Percentiles rank a stretch among this genome's conserved stretches.
phyloP scores from a whole-genome alignment of 257 asterid species.

The Perilla frutescens region DNA sequence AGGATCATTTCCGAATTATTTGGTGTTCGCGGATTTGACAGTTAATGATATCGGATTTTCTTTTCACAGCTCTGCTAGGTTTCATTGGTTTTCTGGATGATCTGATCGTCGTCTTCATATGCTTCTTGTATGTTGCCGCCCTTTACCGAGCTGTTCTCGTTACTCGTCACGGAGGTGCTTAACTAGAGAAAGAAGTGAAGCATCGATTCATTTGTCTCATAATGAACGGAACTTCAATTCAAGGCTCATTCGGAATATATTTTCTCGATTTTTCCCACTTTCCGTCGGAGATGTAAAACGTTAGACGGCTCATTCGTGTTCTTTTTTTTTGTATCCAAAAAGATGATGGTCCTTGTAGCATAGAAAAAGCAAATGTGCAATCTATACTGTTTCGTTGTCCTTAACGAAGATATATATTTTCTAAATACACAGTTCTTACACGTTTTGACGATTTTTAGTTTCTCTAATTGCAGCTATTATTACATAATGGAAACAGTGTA shows the following conservation, averaged over 20 bases:
- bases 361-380: neutral
- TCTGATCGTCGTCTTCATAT: constrained; percentile 65
- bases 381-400: neutral
- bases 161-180: constrained; percentile 75
- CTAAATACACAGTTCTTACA: neutral
- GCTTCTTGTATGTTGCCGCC: constrained; percentile 91
- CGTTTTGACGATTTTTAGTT: neutral
- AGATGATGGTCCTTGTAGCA: neutral
- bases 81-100: constrained; percentile 86
- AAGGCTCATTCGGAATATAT: constrained; percentile 6
- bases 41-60: constrained; percentile 21
- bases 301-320: neutral
- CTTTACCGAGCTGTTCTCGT: constrained; percentile 89
- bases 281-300: neutral
- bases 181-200: constrained; percentile 18
- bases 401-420: neutral
- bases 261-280: constrained; percentile 3
- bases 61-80: constrained; percentile 63
- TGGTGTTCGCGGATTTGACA: neutral
- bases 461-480: neutral
- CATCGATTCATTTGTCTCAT: neutral
- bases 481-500: neutral
- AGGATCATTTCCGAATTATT: constrained; percentile 1
- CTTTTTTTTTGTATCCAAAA: neutral
- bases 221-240: constrained; percentile 21